Evolutionary conservation across 208 protist genomes (phyloP), one percentile per base, ranked within the genome.

Genomic region (Leishmania gerbilli): DNA sequence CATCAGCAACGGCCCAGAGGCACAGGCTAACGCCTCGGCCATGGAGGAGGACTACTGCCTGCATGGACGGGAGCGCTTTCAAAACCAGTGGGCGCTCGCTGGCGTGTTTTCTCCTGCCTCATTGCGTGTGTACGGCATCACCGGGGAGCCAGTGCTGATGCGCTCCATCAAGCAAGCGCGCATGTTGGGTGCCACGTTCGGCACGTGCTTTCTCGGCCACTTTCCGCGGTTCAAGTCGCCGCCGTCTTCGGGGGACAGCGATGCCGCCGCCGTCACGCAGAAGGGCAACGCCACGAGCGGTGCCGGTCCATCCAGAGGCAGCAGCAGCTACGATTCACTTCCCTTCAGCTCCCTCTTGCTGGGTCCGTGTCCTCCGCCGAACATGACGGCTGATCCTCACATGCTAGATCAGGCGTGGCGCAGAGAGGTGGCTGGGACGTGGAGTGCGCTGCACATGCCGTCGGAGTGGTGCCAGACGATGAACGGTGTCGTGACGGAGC

Each of bases 41-140:
- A 60, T 90, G 47, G 89, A 92, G 79, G 84, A 88, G 62, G 88
- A 91, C 74, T 93, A 91, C 83, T 91, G 87, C 65, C 82, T 78
- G 17, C 77, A 86, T 65, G 81, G 83, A 0, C 81, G 83, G 9
- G 68, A 84, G 55, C 87, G 85, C 47, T 90, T 90, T 68, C 87
- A 87, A 19, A 71, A 75, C 11, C 83, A 90, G 62, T 92, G 87
- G 81, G 53, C 45, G 45, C 71, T 56, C n/a, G 79, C 84, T 2
- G 87, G 88, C 13, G 55, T 79, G 49, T 93, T 92, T 71, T 34
- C 71, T 2, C 80, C 87, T 2, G 81, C 79, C 17, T 84, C 77
- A 13, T 88, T 94, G 62, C 86, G 86, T 9, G 76, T 82, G 24
- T 96, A 91, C 81, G 92, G 89, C 19, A 72, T 96, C 68, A 74